Percentiles rank a stretch among this genome's conserved stretches.
phyloP scores from a whole-genome alignment of 495 filamentous ascomycete species.

The Aeminium ludgeri region DNA sequence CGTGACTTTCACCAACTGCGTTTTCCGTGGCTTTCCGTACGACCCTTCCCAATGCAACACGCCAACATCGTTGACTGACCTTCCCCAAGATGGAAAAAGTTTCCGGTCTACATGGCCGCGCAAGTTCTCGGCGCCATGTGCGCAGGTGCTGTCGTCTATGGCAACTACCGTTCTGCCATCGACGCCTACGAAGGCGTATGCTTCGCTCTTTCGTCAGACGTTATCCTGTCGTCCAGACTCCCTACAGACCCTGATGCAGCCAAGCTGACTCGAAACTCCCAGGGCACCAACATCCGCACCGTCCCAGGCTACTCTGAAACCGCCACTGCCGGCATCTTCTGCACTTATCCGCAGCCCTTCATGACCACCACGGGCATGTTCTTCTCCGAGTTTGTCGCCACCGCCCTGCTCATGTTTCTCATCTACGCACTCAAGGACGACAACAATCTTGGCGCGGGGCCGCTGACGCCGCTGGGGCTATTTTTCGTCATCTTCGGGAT shows the following conservation, averaged over 20 bases:
- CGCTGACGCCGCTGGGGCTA: slow-evolving; percentile 32
- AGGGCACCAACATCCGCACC: slow-evolving; percentile 34
- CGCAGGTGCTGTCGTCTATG: slow-evolving; percentile 22
- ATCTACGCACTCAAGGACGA: slow-evolving; percentile 52
- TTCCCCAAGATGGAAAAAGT: slow-evolving; percentile 29
- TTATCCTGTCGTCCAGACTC: too few species aligned
- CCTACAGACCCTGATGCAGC: too few species aligned
- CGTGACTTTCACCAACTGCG: slow-evolving; percentile 35
- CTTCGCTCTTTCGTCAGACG: too few species aligned
- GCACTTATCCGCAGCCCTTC: slow-evolving; percentile 46
- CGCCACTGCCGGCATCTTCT: slow-evolving; percentile 48
- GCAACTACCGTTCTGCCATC: slow-evolving; percentile 21
- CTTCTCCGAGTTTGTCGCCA: slow-evolving; percentile 48
- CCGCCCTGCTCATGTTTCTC: slow-evolving; percentile 45
- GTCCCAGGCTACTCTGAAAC: slow-evolving; percentile 38
- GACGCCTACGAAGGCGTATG: slow-evolving; percentile 7
- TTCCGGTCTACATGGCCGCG: slow-evolving; percentile 22
- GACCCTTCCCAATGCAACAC: background rate
- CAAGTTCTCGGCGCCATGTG: slow-evolving; percentile 24
- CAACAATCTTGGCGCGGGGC: slow-evolving; percentile 19
- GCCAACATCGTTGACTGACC: background rate
- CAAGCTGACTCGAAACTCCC: too few species aligned
- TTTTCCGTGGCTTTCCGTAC: slow-evolving; percentile 40
- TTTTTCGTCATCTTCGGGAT: slow-evolving; percentile 55
- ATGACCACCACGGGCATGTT: slow-evolving; percentile 38